Base-by-base conservation (phyloP, 1,284 basidiomycete species). In the Filobasidium uniguttulatum region DNA sequence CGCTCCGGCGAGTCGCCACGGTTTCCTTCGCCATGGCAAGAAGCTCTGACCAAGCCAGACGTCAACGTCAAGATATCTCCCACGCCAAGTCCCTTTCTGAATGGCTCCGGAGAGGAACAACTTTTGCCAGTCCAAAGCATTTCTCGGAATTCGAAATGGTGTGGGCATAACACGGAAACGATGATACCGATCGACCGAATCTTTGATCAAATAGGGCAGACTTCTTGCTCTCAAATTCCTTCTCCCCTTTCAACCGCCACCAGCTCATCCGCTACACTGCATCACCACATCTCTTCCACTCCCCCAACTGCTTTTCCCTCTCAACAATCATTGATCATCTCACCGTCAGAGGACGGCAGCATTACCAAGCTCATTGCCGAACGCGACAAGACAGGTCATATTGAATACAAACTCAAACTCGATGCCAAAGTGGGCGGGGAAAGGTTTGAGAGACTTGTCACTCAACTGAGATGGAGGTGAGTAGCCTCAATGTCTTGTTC, bases 401-500 rank as follows among this genome's bases (percentile, higher is more conserved):
- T 71, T 19, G 69, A 71, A 57, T 71, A 71, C 60, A 71, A 71
- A 59, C 52, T 58, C 3, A 30, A 52, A 29, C 35, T n/a, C 2
- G 14, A 23, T 14, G 19, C 35, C 5, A 14, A 10, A 3, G 9
- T n/a, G 14, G 26, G 25, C 9, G 44, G n/a, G 22, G 69, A 72
- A 44, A 62, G 71, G 10, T 72, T 72, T 53, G 69, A 70, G 49
- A 59, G 65, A 34, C 80, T 94, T 15, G 83, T 89, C 50, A 93
- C 89, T 10, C 23, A 23, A 9, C 12, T 44, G 33, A 8, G 41
- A 30, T 28, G 31, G 44, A 36, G 37, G 25, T 46, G 17, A n/a
- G 8, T 20, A 33, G 10, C 31, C 10, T 33, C 31, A 10, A 10
- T 33, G n/a, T 15, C 10, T 8, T 30, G 30, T 17, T 45, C 49